Base-by-base conservation (phyloP, 768 basidiomycete genomes). In the Antrodiella citrinella region DNA sequence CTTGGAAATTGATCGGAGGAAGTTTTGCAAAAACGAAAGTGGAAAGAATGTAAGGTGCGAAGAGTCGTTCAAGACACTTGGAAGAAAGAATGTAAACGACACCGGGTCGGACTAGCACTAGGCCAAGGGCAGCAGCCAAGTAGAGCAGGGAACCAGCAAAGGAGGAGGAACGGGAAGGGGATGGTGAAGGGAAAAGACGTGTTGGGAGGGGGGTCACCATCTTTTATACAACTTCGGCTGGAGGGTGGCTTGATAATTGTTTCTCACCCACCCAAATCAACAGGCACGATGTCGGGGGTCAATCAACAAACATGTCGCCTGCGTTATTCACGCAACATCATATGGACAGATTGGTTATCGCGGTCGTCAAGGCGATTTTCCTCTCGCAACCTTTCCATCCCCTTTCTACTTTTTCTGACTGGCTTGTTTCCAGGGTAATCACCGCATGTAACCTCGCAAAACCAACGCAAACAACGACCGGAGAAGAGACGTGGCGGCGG, bases 31-130 rank as follows among this genome's bases (percentile, higher is more conserved):
- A 58, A 64, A 64, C 55, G 62, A 59, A 47, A 53, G 43, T 61
- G 65, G n/a, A 59, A 62, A 61, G 63, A 63, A 62, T 56, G 50
- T 51, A 35, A 35, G 30, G 30, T 35, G 30, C 49, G 54, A 55
- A 54, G 52, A 56, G 55, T 55, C 48, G 41, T 51, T 47, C 45
- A 35, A 35, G 30, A 35, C 30, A 35, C 30, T 35, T 24, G 44
- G 47, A 61, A 59, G 61, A 65, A 63, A 60, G 61, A 60, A 67
- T 63, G 63, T 66, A 71, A 72, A 70, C 66, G 74, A 77, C 75
- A 74, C 75, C 74, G 72, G 75, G 74, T 73, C 75, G 74, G 63
- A 69, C 66, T 62, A 67, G 72, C 72, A 68, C 72, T 72, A 65
- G 72, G 72, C 73, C 69, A 60, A 58, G 58, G 59, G 57, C 51